Conservation (phyloP, 2,329 filamentous ascomycete genomes). For the Nemania sp. region DNA sequence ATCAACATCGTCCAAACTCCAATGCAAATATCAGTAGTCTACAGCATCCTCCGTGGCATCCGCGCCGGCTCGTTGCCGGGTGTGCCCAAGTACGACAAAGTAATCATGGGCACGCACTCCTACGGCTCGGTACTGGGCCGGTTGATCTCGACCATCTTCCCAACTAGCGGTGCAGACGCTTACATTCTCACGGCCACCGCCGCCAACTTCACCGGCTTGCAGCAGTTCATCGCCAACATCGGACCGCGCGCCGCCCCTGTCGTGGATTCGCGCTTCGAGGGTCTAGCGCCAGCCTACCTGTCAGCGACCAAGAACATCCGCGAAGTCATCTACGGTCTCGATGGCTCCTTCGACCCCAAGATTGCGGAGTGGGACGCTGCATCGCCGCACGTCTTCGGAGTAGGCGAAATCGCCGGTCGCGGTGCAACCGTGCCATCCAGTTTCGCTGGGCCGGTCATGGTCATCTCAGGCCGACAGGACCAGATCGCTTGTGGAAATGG, state of each 20-base stretch:
- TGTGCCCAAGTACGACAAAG: slow-evolving; percentile 8
- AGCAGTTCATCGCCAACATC: slow-evolving; percentile 4
- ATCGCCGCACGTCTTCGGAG: slow-evolving; percentile 5
- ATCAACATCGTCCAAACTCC: slow-evolving; percentile 8
- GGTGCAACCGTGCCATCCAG: slow-evolving; percentile 1
- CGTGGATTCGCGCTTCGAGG: slow-evolving; percentile 7
- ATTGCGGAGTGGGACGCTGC: slow-evolving; percentile 6
- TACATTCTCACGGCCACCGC: slow-evolving; percentile 7
- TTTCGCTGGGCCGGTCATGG: slow-evolving; percentile 1
- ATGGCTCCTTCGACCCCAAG: slow-evolving; percentile 4
- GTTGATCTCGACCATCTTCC: background rate
- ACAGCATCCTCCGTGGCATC: slow-evolving; percentile 6
- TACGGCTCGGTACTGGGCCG: slow-evolving; percentile 3
- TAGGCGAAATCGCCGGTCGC: slow-evolving; percentile 2
- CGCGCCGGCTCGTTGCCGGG: slow-evolving; percentile 9
- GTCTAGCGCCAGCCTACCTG: slow-evolving; percentile 1
- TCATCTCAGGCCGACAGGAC: slow-evolving; percentile 6
- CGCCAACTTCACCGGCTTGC: slow-evolving; percentile 4
- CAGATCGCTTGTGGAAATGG: slow-evolving; percentile 6
- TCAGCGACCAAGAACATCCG: slow-evolving; percentile 9
- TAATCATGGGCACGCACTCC: slow-evolving; percentile 8
- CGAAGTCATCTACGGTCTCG: slow-evolving; percentile 8
- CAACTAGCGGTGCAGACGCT: slow-evolving; percentile 6
- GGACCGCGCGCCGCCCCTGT: background rate
- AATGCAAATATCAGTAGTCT: slow-evolving; percentile 5